These are phyloP conservation scores for Sugiyamaella xylanicola DNA, from an alignment of 1,139 yeast species.

Conservation along the genomic window DNA sequence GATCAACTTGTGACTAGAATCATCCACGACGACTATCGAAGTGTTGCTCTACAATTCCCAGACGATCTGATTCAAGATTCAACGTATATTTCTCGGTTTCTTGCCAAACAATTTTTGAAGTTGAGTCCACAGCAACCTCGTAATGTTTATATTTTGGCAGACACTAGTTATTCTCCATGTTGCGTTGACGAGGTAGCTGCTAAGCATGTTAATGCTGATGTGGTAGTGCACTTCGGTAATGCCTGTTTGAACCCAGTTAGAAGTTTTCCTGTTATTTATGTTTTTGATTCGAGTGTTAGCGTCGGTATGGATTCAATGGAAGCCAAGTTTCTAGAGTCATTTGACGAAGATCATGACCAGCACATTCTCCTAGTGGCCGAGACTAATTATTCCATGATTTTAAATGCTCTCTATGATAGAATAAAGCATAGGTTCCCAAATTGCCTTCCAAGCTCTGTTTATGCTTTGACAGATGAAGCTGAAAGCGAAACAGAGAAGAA, in stretches of 20 bases:
- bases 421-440: constrained; percentile 25
- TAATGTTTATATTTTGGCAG: constrained; percentile 61
- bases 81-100: constrained; percentile 59
- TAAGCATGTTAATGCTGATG: constrained; percentile 82
- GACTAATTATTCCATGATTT: constrained; percentile 34
- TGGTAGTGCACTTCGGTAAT: constrained; percentile 91
- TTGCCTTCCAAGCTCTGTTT: constrained; percentile 16
- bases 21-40: constrained; percentile 41
- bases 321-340: constrained; percentile 30
- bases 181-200: constrained; percentile 98
- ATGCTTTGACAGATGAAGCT: not conserved
- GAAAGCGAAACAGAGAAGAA: not conserved
- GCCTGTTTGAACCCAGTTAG: constrained; percentile 81
- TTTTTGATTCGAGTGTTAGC: constrained; percentile 57
- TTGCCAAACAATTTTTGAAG: constrained; percentile 43
- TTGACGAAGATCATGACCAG: constrained; percentile 5
- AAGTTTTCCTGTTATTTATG: constrained; percentile 71
- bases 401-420: constrained; percentile 27
- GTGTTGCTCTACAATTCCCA: constrained; percentile 87
- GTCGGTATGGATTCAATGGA: constrained; percentile 29
- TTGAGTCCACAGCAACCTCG: constrained; percentile 13
- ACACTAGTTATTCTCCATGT: constrained; percentile 92
- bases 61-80: constrained; percentile 79
- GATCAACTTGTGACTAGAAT: constrained; percentile 29
- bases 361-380: constrained; percentile 39